phyloP scores from a whole-genome alignment of 2,329 filamentous ascomycete species.

The Pestalotiopsis sp. region DNA sequence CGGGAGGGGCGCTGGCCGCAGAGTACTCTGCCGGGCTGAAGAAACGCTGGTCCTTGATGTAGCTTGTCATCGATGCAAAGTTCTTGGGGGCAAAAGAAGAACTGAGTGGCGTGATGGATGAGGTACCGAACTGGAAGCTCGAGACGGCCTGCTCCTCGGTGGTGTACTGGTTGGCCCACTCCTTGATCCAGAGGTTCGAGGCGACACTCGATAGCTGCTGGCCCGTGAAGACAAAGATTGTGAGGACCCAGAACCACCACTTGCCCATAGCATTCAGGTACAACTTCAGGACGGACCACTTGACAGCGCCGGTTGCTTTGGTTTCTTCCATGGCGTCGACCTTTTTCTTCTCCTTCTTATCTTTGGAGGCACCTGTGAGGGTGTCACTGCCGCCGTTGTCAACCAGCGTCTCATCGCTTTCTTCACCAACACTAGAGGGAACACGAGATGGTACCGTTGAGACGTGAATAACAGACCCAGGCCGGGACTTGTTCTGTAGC shows the following conservation, averaged over 20 bases:
- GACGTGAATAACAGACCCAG: constrained; percentile 64
- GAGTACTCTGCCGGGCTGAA: constrained; percentile 39
- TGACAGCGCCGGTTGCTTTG: constrained; percentile 85
- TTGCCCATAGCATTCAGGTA: constrained; percentile 92
- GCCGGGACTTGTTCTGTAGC: constrained; percentile 68
- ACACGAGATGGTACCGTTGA: constrained; percentile 79
- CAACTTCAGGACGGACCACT: constrained; percentile 81
- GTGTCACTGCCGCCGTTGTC: constrained; percentile 53
- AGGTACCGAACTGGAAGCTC: constrained; percentile 35
- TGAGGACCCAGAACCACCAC: constrained; percentile 91
- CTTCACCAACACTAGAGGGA: constrained; percentile 73
- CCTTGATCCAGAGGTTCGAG: constrained; percentile 91
- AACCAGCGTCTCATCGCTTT: constrained; percentile 57
- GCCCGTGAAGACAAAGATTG: constrained; percentile 72
- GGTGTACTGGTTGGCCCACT: constrained; percentile 92
- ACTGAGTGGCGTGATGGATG: constrained; percentile 37
- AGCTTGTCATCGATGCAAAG: constrained; percentile 42
- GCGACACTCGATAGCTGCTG: constrained; percentile 87
- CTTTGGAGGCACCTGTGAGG: constrained; percentile 49
- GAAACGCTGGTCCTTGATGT: constrained; percentile 34
- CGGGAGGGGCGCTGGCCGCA: constrained; percentile 34
- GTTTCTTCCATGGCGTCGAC: constrained; percentile 68
- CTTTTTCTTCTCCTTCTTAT: constrained; percentile 50
- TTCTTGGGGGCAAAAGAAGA: constrained; percentile 40
- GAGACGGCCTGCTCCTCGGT: constrained; percentile 42